These are phyloP conservation scores for Mycena metata DNA, from an alignment of 768 basidiomycete species.

Conservation along the genomic window DNA sequence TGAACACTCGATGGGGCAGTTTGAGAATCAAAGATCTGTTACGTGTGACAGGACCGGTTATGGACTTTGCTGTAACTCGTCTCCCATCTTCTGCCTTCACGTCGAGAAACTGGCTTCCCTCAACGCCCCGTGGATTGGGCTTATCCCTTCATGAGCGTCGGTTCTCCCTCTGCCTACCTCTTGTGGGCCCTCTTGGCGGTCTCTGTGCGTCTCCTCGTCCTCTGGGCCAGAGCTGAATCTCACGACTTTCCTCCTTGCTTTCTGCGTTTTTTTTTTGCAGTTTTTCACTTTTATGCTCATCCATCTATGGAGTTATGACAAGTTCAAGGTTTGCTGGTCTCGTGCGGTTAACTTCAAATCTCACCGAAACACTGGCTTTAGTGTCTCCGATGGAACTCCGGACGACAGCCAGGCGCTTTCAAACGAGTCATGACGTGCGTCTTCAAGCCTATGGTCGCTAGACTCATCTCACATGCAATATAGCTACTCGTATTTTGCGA, in stretches of 20 bases:
- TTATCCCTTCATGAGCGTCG: constrained; percentile 69
- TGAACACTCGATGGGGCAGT: too few species aligned
- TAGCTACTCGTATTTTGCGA: constrained; percentile 85
- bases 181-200: constrained; percentile 81
- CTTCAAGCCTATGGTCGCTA: neutral
- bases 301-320: constrained; percentile 88
- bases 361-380: constrained; percentile 1
- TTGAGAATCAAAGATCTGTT: too few species aligned
- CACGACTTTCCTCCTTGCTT: constrained; percentile 4
- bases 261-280: constrained; percentile 50
- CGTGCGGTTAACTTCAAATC: neutral
- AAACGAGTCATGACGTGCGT: constrained; percentile 90
- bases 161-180: constrained; percentile 80
- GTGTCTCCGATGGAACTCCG: constrained; percentile 81
- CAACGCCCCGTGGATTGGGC: constrained; percentile 37
- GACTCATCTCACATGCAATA: constrained; percentile 16
- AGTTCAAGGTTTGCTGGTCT: constrained; percentile 57
- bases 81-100: constrained; percentile 7
- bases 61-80: constrained; percentile 30
- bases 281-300: constrained; percentile 76
- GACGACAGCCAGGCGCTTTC: constrained; percentile 86
- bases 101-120: constrained; percentile 48
- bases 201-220: constrained; percentile 67
- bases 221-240: constrained; percentile 43
- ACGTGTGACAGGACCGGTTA: neutral